Conservation (phyloP, 805 yeast genomes). For the Ascoidea tarda region DNA sequence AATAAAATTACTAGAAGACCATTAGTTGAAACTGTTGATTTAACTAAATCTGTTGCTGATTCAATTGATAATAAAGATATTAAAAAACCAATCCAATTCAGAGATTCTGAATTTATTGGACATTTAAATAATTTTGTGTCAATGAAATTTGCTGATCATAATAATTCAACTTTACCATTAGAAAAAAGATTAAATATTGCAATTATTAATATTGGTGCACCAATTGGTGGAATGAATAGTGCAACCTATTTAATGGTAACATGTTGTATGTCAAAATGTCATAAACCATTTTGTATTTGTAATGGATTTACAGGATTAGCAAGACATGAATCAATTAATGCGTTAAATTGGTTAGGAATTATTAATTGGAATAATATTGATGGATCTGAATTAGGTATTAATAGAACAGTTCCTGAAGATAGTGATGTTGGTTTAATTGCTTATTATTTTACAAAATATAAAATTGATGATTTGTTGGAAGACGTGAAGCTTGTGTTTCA, state of each 20-base stretch:
- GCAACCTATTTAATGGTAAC: conserved; percentile 85
- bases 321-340: conserved; percentile 72
- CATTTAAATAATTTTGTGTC: conserved; percentile 59
- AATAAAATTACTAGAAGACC: conserved; percentile 79
- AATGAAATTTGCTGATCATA: conserved; percentile 55
- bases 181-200: conserved; percentile 61
- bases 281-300: conserved; percentile 77
- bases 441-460: conserved; percentile 78
- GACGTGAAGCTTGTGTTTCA: conserved; percentile 90
- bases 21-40: conserved; percentile 76
- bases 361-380: conserved; percentile 84
- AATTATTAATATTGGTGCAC: conserved; percentile 89
- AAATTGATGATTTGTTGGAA: conserved; percentile 92
- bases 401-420: conserved; percentile 69
- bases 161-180: conserved; percentile 38
- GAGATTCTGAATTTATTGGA: conserved; percentile 83
- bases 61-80: conserved; percentile 75
- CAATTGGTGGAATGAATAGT: conserved; percentile 92
- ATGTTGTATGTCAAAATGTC: conserved; percentile 83
- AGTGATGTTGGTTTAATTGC: conserved; percentile 83
- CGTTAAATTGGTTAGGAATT: conserved; percentile 70
- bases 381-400: conserved; percentile 96
- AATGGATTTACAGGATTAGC: conserved; percentile 90
- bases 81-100: conserved; percentile 69
- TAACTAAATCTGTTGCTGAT: conserved; percentile 80